Evolutionary conservation across 352 stramenopile species (phyloP).

Genomic region (Albugo candida): DNA sequence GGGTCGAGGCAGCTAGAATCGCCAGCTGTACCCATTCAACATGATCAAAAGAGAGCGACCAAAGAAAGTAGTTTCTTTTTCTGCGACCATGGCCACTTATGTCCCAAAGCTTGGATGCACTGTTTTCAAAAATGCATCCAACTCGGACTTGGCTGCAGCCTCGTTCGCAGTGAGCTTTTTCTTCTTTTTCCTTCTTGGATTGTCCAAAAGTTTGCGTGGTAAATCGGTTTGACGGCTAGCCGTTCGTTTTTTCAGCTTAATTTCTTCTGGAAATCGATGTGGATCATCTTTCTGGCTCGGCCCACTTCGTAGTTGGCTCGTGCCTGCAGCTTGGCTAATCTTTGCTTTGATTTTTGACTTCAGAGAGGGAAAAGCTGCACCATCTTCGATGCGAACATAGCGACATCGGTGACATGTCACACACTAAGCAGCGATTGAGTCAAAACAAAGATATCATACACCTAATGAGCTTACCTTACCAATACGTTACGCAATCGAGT

Average conservation of each 20-base stretch:
- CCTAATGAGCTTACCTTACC: slow-evolving; percentile 7
- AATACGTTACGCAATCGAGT: slow-evolving; percentile 18
- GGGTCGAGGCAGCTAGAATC: no score
- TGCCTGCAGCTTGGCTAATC: neutral
- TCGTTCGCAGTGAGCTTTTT: slow-evolving; percentile 22
- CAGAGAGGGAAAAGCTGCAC: slow-evolving; percentile 12
- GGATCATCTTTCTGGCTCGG: slow-evolving; percentile 4
- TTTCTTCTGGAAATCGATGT: neutral
- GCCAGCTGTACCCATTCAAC: no score
- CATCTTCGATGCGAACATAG: slow-evolving; percentile 21
- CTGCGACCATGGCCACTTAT: no score
- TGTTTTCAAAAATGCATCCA: slow-evolving; percentile 39
- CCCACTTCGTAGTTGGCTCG: slow-evolving; percentile 11
- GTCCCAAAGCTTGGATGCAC: slow-evolving; percentile 11
- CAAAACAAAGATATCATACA: neutral
- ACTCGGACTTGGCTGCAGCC: slow-evolving; percentile 33
- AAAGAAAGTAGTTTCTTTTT: no score
- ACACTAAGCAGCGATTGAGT: slow-evolving; percentile 11
- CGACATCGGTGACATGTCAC: slow-evolving; percentile 33
- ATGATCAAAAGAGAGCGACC: no score
- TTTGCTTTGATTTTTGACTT: slow-evolving; percentile 4
- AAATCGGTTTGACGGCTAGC: slow-evolving; percentile 32
- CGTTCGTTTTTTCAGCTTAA: slow-evolving; percentile 14
- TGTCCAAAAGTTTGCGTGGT: slow-evolving; percentile 46
- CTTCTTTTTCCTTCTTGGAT: slow-evolving; percentile 50